These are phyloP conservation scores for Fagopyrum homotropicum DNA, from an alignment of 148 eudicot genomes.

Conservation along the genomic window DNA sequence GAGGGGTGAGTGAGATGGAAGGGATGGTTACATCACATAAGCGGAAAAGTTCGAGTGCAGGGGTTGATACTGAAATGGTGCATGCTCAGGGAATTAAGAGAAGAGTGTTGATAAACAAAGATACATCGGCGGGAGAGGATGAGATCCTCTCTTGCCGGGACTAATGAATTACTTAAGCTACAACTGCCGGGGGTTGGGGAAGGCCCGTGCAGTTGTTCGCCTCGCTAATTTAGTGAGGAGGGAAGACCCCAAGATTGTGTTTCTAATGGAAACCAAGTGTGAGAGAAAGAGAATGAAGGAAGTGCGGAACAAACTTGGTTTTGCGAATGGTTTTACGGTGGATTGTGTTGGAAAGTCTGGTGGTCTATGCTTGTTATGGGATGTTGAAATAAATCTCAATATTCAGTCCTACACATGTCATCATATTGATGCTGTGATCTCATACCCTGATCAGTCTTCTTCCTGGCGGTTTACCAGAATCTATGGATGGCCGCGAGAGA, in stretches of 20 bases:
- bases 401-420: neutral
- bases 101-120: too few relatives aligned
- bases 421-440: neutral
- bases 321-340: neutral
- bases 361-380: neutral
- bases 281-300: neutral
- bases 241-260: neutral
- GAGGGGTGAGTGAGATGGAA: too few relatives aligned
- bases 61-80: too few relatives aligned
- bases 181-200: too few relatives aligned
- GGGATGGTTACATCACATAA: too few relatives aligned
- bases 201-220: neutral
- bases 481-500: neutral
- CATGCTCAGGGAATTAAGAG: too few relatives aligned
- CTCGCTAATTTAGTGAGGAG: neutral
- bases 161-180: neutral
- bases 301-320: neutral
- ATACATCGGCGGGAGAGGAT: too few relatives aligned
- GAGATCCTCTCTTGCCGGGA: neutral
- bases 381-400: neutral
- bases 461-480: neutral
- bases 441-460: too few relatives aligned
- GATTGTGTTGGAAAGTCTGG: neutral
- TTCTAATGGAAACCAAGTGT: neutral
- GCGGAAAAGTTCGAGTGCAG: too few relatives aligned